Percentiles rank a stretch among this genome's conserved stretches.
These are phyloP conservation scores for Sporothrix globosa DNA, from an alignment of 2,329 filamentous ascomycete genomes.

Conservation along the genomic window DNA sequence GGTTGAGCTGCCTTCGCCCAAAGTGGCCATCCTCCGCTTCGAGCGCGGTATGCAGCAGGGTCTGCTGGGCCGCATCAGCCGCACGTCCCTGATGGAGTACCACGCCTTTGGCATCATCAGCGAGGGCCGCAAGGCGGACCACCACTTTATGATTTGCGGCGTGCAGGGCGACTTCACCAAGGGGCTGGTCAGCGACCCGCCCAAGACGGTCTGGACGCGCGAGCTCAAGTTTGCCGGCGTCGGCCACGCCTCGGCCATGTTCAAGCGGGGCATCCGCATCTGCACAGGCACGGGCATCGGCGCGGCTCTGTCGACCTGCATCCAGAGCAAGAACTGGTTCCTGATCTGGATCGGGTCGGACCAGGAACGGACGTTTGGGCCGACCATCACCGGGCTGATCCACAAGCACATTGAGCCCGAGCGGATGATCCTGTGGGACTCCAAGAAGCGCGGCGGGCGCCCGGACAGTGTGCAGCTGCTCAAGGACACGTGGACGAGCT, in stretches of 20 bases:
- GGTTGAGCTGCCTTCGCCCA: conserved; percentile 47
- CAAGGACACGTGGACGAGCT: conserved; percentile 47
- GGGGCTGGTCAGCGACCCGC: conserved; percentile 46
- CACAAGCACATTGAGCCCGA: conserved; percentile 48
- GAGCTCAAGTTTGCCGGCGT: conserved; percentile 50
- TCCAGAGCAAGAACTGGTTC: conserved; percentile 48
- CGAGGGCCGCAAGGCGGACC: conserved; percentile 44
- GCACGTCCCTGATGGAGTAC: conserved; percentile 50
- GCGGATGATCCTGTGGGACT: conserved; percentile 50
- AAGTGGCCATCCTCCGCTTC: conserved; percentile 48
- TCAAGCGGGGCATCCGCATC: conserved; percentile 48
- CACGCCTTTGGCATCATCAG: conserved; percentile 50
- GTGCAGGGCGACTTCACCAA: conserved; percentile 50
- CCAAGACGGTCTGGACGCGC: conserved; percentile 47
- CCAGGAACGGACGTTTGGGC: conserved; percentile 49
- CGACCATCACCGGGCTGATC: conserved; percentile 47
- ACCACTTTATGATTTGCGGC: conserved; percentile 50
- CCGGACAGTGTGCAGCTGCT: conserved; percentile 47
- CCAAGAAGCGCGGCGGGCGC: conserved; percentile 48
- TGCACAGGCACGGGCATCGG: conserved; percentile 50
- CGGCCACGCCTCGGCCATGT: conserved; percentile 50
- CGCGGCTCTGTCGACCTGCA: conserved; percentile 48
- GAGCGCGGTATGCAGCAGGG: conserved; percentile 49
- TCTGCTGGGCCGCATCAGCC: conserved; percentile 48
- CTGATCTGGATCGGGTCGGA: conserved; percentile 51